A percentile compares a stretch with the other conserved stretches of the same genome.
Evolutionary conservation across 2,329 filamentous ascomycete genomes (phyloP).

Genomic region (Fusarium duplospermum): DNA sequence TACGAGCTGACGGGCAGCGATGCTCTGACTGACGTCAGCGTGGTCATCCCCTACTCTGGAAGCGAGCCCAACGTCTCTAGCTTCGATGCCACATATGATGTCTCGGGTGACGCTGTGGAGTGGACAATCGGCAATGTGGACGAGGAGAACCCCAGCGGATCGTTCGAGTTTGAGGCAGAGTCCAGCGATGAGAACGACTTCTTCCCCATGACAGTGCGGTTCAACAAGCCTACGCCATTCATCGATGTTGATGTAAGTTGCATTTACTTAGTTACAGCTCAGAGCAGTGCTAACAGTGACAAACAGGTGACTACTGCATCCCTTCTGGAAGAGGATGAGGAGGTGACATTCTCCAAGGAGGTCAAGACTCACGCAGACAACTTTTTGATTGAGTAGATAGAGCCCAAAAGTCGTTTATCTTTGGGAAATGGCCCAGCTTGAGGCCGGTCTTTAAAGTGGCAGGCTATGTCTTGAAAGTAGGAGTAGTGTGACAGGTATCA

Average conservation of each 20-base stretch:
- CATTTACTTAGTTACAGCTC: background rate
- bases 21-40: slow-evolving; percentile 82
- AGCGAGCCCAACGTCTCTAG: slow-evolving; percentile 90
- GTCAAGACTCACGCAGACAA: slow-evolving; percentile 80
- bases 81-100: slow-evolving; percentile 94
- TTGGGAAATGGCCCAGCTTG: slow-evolving; percentile 27
- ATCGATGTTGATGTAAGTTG: slow-evolving; percentile 91
- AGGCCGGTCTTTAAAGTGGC: slow-evolving; percentile 38
- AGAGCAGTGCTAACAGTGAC: slow-evolving; percentile 17
- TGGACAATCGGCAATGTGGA: slow-evolving; percentile 93
- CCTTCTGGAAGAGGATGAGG: slow-evolving; percentile 79
- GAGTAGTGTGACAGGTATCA: slow-evolving; percentile 31
- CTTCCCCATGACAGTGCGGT: slow-evolving; percentile 95
- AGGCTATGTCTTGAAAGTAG: slow-evolving; percentile 35
- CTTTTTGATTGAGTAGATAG: slow-evolving; percentile 77
- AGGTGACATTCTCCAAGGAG: slow-evolving; percentile 86
- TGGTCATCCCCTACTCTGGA: slow-evolving; percentile 87
- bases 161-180: slow-evolving; percentile 95
- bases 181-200: slow-evolving; percentile 92
- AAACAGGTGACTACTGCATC: slow-evolving; percentile 73
- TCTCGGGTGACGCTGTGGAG: slow-evolving; percentile 90
- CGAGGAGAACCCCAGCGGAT: slow-evolving; percentile 82
- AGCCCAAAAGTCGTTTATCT: slow-evolving; percentile 32
- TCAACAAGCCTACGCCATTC: slow-evolving; percentile 87
- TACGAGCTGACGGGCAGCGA: slow-evolving; percentile 91